These are phyloP conservation scores for Podaxis sp. DNA, from an alignment of 768 basidiomycete species.

Conservation along the genomic window DNA sequence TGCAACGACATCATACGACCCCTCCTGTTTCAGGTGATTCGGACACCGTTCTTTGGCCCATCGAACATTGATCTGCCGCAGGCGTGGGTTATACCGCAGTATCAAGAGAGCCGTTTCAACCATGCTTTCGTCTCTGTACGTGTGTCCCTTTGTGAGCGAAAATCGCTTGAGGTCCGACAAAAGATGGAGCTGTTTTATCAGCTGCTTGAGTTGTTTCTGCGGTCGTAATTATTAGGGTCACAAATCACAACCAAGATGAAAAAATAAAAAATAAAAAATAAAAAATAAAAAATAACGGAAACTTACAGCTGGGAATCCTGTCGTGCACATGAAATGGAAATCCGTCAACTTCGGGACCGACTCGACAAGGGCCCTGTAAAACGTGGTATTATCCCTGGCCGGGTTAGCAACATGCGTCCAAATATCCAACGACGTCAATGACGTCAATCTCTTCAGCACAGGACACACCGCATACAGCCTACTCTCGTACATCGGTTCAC, in stretches of 20 bases:
- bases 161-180: constrained; percentile 44
- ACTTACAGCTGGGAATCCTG: constrained; percentile 40
- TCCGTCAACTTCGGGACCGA: constrained; percentile 41
- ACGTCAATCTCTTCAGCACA: constrained; percentile 34
- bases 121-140: constrained; percentile 47
- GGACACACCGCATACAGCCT: constrained; percentile 33
- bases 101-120: constrained; percentile 39
- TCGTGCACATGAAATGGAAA: constrained; percentile 54
- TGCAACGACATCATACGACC: constrained; percentile 36
- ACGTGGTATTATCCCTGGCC: constrained; percentile 30
- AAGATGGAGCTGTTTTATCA: constrained; percentile 35
- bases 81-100: constrained; percentile 29
- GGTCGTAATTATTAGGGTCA: neutral
- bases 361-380: constrained; percentile 36
- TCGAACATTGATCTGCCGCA: constrained; percentile 46
- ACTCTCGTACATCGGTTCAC: constrained; percentile 45
- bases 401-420: constrained; percentile 44
- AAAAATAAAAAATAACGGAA: neutral
- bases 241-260: neutral
- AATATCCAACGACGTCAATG: constrained; percentile 43
- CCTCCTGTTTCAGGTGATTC: constrained; percentile 51
- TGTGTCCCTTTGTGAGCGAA: constrained; percentile 49
- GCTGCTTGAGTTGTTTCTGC: constrained; percentile 43
- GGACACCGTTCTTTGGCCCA: constrained; percentile 48
- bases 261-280: neutral